Conservation (phyloP, 352 stramenopile genomes). For the Phytophthora pluvialis region DNA sequence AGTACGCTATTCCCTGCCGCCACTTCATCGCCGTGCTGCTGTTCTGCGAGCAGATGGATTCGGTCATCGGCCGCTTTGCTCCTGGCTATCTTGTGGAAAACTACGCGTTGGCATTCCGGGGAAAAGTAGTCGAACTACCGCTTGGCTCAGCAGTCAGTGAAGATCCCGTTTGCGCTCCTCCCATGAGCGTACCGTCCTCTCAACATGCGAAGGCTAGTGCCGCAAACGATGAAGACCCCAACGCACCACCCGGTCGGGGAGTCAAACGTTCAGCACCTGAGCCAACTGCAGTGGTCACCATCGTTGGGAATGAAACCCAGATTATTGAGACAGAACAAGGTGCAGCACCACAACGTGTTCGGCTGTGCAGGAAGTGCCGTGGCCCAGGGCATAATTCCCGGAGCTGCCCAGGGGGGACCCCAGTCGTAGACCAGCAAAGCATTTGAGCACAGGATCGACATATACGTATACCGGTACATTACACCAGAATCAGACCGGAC, state of each 20-base stretch:
- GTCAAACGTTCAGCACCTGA: constrained; percentile 23
- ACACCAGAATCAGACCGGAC: too few relatives aligned
- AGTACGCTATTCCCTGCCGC: constrained; percentile 63
- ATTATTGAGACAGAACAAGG: constrained; percentile 12
- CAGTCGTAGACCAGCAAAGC: constrained; percentile 15
- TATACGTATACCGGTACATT: background rate
- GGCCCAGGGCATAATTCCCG: constrained; percentile 53
- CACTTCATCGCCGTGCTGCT: constrained; percentile 65
- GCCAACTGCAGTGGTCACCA: background rate
- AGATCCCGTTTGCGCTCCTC: constrained; percentile 25
- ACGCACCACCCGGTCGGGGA: background rate
- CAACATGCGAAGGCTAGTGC: background rate
- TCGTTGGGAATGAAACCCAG: background rate
- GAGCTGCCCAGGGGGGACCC: constrained; percentile 45
- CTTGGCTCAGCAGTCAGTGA: constrained; percentile 40
- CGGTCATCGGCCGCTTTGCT: constrained; percentile 48
- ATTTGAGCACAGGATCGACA: constrained; percentile 5
- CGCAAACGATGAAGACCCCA: background rate
- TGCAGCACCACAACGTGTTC: constrained; percentile 26
- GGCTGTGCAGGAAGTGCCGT: constrained; percentile 61
- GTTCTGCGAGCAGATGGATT: constrained; percentile 60
- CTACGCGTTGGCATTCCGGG: constrained; percentile 40
- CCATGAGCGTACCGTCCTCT: constrained; percentile 7
- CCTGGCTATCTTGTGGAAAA: constrained; percentile 52
- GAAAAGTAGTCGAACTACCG: constrained; percentile 54